phyloP scores from a whole-genome alignment of 73 alveolate species.

The Tetrahymena borealis region DNA sequence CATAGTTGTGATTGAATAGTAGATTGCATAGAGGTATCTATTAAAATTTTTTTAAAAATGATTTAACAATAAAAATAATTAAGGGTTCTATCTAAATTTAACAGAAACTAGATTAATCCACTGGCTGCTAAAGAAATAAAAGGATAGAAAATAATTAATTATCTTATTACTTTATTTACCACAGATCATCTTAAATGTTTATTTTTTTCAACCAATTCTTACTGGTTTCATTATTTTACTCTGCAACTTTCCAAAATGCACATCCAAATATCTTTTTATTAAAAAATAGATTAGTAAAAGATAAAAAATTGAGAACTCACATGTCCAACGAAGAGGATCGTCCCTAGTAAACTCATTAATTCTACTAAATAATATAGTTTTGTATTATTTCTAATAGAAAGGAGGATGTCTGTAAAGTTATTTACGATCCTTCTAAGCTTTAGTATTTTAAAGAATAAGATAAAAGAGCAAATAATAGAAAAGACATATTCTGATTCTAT shows the following conservation, averaged over 20 bases:
- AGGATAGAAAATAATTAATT: no score
- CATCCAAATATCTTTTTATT: background rate
- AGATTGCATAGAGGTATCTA: slow-evolving; percentile 20
- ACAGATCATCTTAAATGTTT: background rate
- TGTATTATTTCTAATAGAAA: background rate
- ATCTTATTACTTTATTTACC: background rate
- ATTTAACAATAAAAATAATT: no score
- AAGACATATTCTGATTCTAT: background rate
- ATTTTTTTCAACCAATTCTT: background rate
- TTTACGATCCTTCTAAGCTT: background rate
- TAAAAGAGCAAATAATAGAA: background rate
- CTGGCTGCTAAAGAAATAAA: background rate
- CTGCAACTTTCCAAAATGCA: background rate
- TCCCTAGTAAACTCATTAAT: background rate
- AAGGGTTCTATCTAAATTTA: background rate
- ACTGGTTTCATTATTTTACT: background rate
- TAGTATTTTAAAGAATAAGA: background rate
- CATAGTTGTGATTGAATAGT: slow-evolving; percentile 35
- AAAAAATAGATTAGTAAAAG: no score
- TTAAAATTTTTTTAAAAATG: background rate
- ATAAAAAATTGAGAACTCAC: background rate
- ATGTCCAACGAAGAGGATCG: background rate
- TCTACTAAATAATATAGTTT: background rate
- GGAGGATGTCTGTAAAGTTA: background rate
- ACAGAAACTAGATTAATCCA: no score